Percentiles rank a stretch among this genome's conserved stretches.
Conservation (phyloP, 2,329 filamentous ascomycete species). For the Trichoderma pleuroti region DNA sequence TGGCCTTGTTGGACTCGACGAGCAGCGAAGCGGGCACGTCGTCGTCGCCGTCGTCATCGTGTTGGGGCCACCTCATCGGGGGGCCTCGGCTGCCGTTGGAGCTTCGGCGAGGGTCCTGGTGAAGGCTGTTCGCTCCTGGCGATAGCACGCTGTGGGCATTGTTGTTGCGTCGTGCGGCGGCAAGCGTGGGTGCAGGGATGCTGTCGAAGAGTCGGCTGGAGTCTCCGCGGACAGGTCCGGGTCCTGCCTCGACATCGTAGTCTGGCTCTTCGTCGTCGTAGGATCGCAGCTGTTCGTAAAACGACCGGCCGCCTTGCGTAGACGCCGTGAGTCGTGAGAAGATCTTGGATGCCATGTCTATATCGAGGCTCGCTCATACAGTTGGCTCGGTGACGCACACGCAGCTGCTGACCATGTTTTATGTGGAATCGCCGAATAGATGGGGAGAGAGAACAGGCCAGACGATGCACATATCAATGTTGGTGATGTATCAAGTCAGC, state of each 20-base stretch:
- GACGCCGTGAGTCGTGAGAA: slow-evolving; percentile 42
- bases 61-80: slow-evolving; percentile 27
- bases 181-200: slow-evolving; percentile 46
- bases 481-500: not conserved
- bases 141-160: slow-evolving; percentile 39
- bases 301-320: slow-evolving; percentile 36
- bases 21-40: slow-evolving; percentile 63
- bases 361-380: not conserved
- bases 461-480: slow-evolving; percentile 3
- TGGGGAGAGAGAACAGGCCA: not conserved
- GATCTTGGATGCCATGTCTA: slow-evolving; percentile 45
- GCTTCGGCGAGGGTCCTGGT: not conserved
- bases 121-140: slow-evolving; percentile 19
- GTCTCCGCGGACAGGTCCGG: slow-evolving; percentile 47
- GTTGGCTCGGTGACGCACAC: not conserved
- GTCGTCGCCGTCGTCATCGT: slow-evolving; percentile 53
- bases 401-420: not conserved
- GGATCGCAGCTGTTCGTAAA: slow-evolving; percentile 48
- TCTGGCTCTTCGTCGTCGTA: slow-evolving; percentile 39
- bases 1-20: slow-evolving; percentile 48
- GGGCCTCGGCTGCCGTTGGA: not conserved
- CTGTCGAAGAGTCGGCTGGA: slow-evolving; percentile 51
- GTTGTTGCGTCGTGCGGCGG: slow-evolving; percentile 45
- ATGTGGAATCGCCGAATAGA: slow-evolving; percentile 2
- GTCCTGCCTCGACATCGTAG: slow-evolving; percentile 39